Base-by-base conservation (phyloP, 305 asterid genomes). In the Fraxinus latifolia region DNA sequence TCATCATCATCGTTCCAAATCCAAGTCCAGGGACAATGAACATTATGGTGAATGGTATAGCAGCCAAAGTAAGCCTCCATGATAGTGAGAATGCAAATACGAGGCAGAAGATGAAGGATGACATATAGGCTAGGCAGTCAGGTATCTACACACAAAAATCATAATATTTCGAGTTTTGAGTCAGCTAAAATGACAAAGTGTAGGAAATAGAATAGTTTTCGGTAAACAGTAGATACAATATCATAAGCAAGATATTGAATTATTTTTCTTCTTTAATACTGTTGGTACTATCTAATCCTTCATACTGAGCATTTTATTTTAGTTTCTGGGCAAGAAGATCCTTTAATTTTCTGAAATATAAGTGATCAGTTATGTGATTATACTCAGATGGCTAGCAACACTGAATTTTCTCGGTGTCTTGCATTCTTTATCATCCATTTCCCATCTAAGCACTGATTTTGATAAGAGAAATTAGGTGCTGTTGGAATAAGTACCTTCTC, bases 11-110 rank as follows among this genome's bases (percentile, higher is more conserved):
- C 34, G 87, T 91, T 25, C 98, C 97, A 2, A 91, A 94, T 83
- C 94, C 95, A 25, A 94, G 96, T 19, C 89, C 98, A 0, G 98
- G 98, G 73, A 89, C 70, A n/a, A 94, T 89, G 90, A 94, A 90
- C 95, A 91, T 89, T 70, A 94, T 8, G 74, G 94, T 91, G 88
- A 94, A 90, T 39, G 97, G 98, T 77, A 94, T 31, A 14, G 94
- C 97, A 3, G 96, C 98, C 84, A 94, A 77, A 1, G 97, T 90
- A 31, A 92, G 88, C 87, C 83, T 91, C 98, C 98, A 94, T 47
- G 97, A 92, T 4, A 94, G 91, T 2, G 84, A 17, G 83, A 94
- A 94, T 27, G 96, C 91, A 80, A 92, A 91, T 62, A 84, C 33
- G 71, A 90, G 80, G 88, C 97, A 94, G 92, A 90, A 92, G 84